A percentile compares a stretch with the other conserved stretches of the same genome.
These are phyloP conservation scores for Rhexocercosporidium sp. DNA, from an alignment of 2,329 filamentous ascomycete genomes.

Conservation along the genomic window DNA sequence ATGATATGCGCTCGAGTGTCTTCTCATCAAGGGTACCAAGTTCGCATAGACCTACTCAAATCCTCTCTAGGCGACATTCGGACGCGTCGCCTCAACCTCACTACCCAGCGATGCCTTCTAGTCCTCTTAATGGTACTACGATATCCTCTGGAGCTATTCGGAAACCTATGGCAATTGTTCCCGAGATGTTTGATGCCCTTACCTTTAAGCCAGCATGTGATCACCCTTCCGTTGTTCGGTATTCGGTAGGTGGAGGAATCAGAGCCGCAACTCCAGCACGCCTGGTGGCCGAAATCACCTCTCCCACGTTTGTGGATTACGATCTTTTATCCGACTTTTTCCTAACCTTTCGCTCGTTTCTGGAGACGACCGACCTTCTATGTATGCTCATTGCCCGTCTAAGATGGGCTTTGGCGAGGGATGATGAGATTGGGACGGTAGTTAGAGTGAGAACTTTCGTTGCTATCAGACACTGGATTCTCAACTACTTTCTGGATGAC, in stretches of 20 bases:
- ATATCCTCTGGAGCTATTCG: conserved; percentile 27
- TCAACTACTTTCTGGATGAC: conserved; percentile 97
- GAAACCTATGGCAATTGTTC: conserved; percentile 57
- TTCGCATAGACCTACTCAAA: conserved; percentile 31
- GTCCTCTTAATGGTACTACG: conserved; percentile 24
- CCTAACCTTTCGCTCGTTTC: conserved; percentile 87
- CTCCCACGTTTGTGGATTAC: conserved; percentile 93
- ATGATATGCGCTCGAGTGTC: conserved; percentile 71
- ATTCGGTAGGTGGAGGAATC: conserved; percentile 75
- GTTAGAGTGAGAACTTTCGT: conserved; percentile 97
- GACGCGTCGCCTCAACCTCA: conserved; percentile 39
- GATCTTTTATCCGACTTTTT: conserved; percentile 98
- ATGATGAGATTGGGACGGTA: conserved; percentile 86
- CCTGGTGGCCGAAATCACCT: conserved; percentile 95
- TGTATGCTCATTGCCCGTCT: conserved; percentile 85
- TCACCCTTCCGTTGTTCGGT: conserved; percentile 81
- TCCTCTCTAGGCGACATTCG: conserved; percentile 40
- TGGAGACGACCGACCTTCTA: conserved; percentile 77
- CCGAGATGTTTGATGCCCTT: conserved; percentile 81
- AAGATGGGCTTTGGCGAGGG: conserved; percentile 81
- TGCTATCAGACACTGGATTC: conserved; percentile 92
- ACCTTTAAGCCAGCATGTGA: conserved; percentile 81
- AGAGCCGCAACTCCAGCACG: conserved; percentile 88
- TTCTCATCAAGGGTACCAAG: conserved; percentile 42
- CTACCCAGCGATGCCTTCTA: conserved; percentile 20